Evolutionary conservation across 1,139 yeast genomes (phyloP), one percentile per base, ranked within the genome.

Genomic region (Pichiaceae sp.): DNA sequence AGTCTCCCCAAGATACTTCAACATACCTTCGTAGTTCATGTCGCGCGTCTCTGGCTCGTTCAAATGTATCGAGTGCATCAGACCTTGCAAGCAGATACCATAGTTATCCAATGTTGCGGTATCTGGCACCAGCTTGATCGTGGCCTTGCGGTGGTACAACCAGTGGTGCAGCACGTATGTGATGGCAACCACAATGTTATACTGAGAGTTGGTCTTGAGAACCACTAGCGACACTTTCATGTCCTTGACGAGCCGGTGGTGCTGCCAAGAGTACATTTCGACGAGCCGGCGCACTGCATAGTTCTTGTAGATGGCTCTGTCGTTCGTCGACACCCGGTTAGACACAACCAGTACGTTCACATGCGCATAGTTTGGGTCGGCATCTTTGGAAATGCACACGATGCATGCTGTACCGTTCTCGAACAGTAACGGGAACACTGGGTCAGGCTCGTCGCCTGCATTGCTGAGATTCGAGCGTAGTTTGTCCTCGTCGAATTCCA

Each of bases 211-310:
- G 14, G 43, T 40, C 14, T 41, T 40, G 17, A 52, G 37, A 14
- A 40, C 32, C 9, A 44, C 44, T 17, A 50, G 43, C 15, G 50
- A 41, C 2, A 42, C 38, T 25, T 51, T 41, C 20, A 56, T 44
- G 19, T 46, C 42, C 20, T 39, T 42, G 23, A 56, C 42, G 18
- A 53, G 32, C 26, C 50, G 38, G 4, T 45, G 46, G 33, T 47
- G 43, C 29, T 49, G 45, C 44, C 53, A 51, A 7, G 56, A 57
- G 31, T 54, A 54, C 43, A 51, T 39, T 36, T 56, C 59, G 32
- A 54, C 47, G 18, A 56, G 32, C 35, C 50, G 46, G 29, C 46
- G 46, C 23, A 56, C 45, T 5, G 57, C 47, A 35, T 44, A 42
- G 17, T 45, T 42, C 38, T 47, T 54, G 31, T 47, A 38, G 14